Conservation (phyloP, 2,329 filamentous ascomycete genomes). For the Ophiostoma montium region DNA sequence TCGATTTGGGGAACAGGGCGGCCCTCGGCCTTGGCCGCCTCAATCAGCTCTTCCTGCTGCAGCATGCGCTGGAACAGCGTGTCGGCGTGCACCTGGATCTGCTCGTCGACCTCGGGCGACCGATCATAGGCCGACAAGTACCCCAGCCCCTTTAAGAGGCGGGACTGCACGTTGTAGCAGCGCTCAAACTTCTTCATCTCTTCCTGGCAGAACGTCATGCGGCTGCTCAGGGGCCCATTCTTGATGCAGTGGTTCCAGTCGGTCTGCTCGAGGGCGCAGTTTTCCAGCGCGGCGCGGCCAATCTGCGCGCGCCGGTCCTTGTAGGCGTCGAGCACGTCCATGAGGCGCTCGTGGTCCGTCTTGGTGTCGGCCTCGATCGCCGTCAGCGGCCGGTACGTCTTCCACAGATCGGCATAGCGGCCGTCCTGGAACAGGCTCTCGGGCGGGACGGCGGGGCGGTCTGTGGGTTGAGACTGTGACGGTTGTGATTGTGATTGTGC, state of each 20-base stretch:
- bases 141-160: slow-evolving; percentile 80
- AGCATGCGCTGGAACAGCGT: slow-evolving; percentile 78
- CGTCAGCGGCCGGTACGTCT: slow-evolving; percentile 63
- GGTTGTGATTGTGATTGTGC: not conserved
- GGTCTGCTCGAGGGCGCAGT: slow-evolving; percentile 78
- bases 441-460: slow-evolving; percentile 24
- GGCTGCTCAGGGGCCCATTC: slow-evolving; percentile 50
- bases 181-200: slow-evolving; percentile 68
- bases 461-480: not conserved
- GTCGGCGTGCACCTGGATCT: slow-evolving; percentile 93
- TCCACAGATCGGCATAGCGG: slow-evolving; percentile 79
- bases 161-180: slow-evolving; percentile 80
- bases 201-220: slow-evolving; percentile 65
- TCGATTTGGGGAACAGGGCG: slow-evolving; percentile 31
- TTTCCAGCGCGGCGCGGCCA: slow-evolving; percentile 74
- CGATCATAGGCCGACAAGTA: slow-evolving; percentile 60
- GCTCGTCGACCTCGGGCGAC: slow-evolving; percentile 57
- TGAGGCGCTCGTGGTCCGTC: slow-evolving; percentile 66
- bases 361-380: slow-evolving; percentile 56
- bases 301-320: slow-evolving; percentile 70
- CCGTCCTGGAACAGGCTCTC: slow-evolving; percentile 44
- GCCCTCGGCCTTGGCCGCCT: slow-evolving; percentile 51
- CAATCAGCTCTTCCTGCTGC: slow-evolving; percentile 61
- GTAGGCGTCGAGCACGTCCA: slow-evolving; percentile 67
- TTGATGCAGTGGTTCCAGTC: slow-evolving; percentile 73